phyloP scores from a whole-genome alignment of 1,139 yeast genomes.

The Magnusiomyces magnusii region DNA sequence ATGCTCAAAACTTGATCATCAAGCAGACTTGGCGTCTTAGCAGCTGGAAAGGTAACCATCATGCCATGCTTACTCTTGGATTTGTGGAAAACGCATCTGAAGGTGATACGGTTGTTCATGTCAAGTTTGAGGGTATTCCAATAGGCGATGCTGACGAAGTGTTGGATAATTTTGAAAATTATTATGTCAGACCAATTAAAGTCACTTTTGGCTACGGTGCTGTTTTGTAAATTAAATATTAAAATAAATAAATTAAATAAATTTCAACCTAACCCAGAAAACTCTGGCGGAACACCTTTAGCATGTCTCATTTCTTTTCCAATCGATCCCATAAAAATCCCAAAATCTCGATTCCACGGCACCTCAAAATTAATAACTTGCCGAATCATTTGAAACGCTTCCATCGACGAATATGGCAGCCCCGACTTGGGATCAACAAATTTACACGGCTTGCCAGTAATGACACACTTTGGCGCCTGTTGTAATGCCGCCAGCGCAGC shows the following conservation, averaged over 20 bases:
- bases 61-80: conserved; percentile 56
- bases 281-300: conserved; percentile 84
- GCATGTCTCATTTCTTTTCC: conserved; percentile 58
- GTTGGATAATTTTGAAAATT: conserved; percentile 75
- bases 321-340: conserved; percentile 58
- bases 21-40: conserved; percentile 78
- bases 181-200: conserved; percentile 82
- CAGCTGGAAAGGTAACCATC: conserved; percentile 83
- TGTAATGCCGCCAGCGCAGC: conserved; percentile 16
- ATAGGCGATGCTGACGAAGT: conserved; percentile 95
- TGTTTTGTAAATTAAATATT: too few species aligned
- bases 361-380: conserved; percentile 56
- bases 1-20: conserved; percentile 45
- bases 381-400: conserved; percentile 64
- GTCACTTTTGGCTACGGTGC: conserved; percentile 80
- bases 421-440: conserved; percentile 81
- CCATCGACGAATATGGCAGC: conserved; percentile 77
- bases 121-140: conserved; percentile 84
- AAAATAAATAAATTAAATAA: too few species aligned
- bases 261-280: conserved; percentile 30
- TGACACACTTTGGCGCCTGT: conserved; percentile 45
- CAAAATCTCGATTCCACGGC: conserved; percentile 66
- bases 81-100: conserved; percentile 57
- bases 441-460: conserved; percentile 71
- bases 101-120: conserved; percentile 74